Conservation (phyloP, 2,329 filamentous ascomycete genomes). For the Ceratocystiopsis minuta region DNA sequence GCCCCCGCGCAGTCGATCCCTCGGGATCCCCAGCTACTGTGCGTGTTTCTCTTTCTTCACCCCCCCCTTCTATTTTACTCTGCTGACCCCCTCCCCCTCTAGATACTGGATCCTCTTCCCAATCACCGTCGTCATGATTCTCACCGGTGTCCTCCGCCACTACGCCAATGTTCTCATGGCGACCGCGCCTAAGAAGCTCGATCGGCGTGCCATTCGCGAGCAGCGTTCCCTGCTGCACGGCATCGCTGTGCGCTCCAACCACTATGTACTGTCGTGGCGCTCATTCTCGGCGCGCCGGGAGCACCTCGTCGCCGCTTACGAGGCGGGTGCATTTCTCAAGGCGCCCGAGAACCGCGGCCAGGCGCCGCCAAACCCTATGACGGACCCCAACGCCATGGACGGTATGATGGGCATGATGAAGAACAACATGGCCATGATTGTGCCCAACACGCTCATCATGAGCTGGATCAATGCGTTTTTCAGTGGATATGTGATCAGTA, state of each 20-base stretch:
- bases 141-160: slow-evolving; percentile 90
- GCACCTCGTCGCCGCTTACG: slow-evolving; percentile 61
- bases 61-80: not conserved
- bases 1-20: slow-evolving; percentile 86
- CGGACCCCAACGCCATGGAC: slow-evolving; percentile 91
- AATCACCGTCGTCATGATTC: slow-evolving; percentile 93
- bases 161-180: slow-evolving; percentile 89
- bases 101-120: slow-evolving; percentile 99
- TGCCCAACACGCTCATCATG: slow-evolving; percentile 97
- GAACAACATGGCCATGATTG: slow-evolving; percentile 99
- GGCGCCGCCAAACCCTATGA: slow-evolving; percentile 82
- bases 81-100: slow-evolving; percentile 1
- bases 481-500: slow-evolving; percentile 92
- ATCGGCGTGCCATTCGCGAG: slow-evolving; percentile 62
- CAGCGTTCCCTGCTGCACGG: slow-evolving; percentile 72
- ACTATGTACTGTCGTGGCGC: slow-evolving; percentile 56
- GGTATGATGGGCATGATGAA: slow-evolving; percentile 99
- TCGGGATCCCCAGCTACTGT: slow-evolving; percentile 97
- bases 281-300: slow-evolving; percentile 70
- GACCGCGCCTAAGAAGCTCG: slow-evolving; percentile 63
- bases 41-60: slow-evolving; percentile 21
- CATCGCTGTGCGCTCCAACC: slow-evolving; percentile 68
- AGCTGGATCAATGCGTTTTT: slow-evolving; percentile 99
- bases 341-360: slow-evolving; percentile 74
- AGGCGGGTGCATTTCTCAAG: slow-evolving; percentile 76